phyloP scores from a whole-genome alignment of 306 rosid genomes.

The Myrica gale region DNA sequence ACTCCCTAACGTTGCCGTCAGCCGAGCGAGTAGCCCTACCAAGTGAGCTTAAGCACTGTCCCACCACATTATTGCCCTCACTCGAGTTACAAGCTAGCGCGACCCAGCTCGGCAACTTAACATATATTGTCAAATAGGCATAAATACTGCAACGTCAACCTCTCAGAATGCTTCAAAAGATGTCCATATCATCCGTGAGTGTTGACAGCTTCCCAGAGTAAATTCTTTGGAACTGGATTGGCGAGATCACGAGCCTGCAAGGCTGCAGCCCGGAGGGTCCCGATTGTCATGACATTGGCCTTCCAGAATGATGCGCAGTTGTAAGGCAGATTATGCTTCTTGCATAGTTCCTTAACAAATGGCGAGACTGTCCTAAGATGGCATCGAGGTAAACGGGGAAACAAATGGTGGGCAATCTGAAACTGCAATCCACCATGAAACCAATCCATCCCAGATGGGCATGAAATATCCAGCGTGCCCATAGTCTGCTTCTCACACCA shows the following conservation, averaged over 20 bases:
- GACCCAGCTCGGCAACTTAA: too few relatives aligned
- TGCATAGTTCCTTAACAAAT: conserved; percentile 59
- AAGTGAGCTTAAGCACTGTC: too few relatives aligned
- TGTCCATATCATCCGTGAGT: conserved; percentile 55
- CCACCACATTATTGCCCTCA: too few relatives aligned
- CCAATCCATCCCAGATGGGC: conserved; percentile 86
- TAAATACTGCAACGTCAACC: conserved; percentile 28
- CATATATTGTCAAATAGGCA: conserved; percentile 9
- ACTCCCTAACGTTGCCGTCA: too few relatives aligned
- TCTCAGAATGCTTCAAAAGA: conserved; percentile 30
- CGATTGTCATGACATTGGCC: conserved; percentile 55
- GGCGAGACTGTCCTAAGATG: conserved; percentile 59
- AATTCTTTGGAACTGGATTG: conserved; percentile 48
- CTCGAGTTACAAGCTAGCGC: too few relatives aligned
- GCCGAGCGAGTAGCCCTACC: too few relatives aligned
- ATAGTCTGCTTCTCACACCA: conserved; percentile 69
- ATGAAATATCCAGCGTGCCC: conserved; percentile 50
- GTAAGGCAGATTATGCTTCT: conserved; percentile 63
- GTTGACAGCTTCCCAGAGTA: conserved; percentile 77
- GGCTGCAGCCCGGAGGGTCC: conserved; percentile 53
- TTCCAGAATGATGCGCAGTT: conserved; percentile 55
- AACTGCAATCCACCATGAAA: conserved; percentile 82
- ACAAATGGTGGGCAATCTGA: conserved; percentile 80
- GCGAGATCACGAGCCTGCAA: conserved; percentile 69
- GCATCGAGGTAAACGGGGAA: conserved; percentile 53